Percentiles rank a stretch among this genome's conserved stretches.
Evolutionary conservation across 176 grass and related monocot genomes (phyloP).

Genomic region (Phragmites australis): DNA sequence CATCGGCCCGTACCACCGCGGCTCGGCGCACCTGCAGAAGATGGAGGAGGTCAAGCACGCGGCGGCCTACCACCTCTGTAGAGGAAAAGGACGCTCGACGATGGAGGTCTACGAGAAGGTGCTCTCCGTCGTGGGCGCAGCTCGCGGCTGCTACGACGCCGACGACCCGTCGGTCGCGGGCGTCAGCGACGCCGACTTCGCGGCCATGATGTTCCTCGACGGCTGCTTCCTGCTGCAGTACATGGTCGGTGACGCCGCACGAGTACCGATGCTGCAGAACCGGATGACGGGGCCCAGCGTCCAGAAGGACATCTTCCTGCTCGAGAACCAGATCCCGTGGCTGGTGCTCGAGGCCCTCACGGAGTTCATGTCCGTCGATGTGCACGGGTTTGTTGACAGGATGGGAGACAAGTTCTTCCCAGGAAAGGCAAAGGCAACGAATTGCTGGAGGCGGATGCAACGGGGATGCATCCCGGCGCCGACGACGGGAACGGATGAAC

Average conservation of each 20-base stretch:
- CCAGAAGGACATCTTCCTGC: slow-evolving; percentile 13
- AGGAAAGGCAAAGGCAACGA: background rate
- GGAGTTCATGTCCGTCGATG: background rate
- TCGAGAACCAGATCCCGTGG: slow-evolving; percentile 38
- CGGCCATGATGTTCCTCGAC: slow-evolving; percentile 20
- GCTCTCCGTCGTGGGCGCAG: background rate
- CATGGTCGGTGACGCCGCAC: background rate
- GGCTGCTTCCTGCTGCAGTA: slow-evolving; percentile 33
- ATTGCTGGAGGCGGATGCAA: background rate
- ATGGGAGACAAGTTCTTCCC: background rate
- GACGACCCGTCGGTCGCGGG: background rate
- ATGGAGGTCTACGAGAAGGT: background rate
- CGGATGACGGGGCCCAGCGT: background rate
- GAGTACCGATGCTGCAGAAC: background rate
- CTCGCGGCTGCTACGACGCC: background rate
- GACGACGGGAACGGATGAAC: background rate
- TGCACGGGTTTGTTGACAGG: background rate
- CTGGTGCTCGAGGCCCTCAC: background rate
- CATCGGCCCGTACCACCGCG: too few relatives aligned
- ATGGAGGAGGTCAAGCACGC: too few relatives aligned
- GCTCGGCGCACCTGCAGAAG: too few relatives aligned
- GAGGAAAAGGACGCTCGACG: fast-evolving
- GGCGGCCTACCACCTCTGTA: background rate
- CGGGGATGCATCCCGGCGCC: background rate
- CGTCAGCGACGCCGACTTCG: background rate